A percentile compares a stretch with the other conserved stretches of the same genome.
These are phyloP conservation scores for Geum urbanum DNA, from an alignment of 306 rosid species.

Conservation along the genomic window DNA sequence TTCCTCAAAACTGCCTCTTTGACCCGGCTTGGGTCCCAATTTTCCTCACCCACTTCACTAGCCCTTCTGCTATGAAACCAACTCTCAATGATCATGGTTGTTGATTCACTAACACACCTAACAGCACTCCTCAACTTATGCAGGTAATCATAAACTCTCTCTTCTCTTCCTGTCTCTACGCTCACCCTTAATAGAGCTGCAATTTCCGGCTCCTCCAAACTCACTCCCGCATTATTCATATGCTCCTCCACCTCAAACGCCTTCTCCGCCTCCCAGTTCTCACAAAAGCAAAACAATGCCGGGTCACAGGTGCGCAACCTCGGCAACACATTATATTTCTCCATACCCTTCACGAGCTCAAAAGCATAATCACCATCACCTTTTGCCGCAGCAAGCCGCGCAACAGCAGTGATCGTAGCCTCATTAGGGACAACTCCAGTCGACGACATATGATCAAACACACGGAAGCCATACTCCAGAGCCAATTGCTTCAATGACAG, in stretches of 20 bases:
- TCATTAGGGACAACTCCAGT: constrained; percentile 54
- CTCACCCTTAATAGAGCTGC: constrained; percentile 68
- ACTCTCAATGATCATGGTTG: constrained; percentile 52
- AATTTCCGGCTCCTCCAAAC: constrained; percentile 61
- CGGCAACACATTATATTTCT: constrained; percentile 38
- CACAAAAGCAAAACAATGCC: constrained; percentile 61
- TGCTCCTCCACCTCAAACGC: constrained; percentile 76
- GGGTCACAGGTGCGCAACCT: constrained; percentile 72
- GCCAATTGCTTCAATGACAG: constrained; percentile 42
- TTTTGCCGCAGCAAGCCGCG: constrained; percentile 66
- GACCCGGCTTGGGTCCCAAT: constrained; percentile 35
- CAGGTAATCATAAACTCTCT: constrained; percentile 66
- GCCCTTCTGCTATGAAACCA: constrained; percentile 63
- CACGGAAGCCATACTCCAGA: constrained; percentile 51
- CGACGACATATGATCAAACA: constrained; percentile 51
- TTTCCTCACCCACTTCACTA: constrained; percentile 40
- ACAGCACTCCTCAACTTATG: constrained; percentile 64
- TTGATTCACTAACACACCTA: constrained; percentile 51
- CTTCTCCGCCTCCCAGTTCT: constrained; percentile 53
- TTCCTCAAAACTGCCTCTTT: constrained; percentile 47
- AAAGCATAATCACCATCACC: constrained; percentile 62
- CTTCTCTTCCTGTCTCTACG: constrained; percentile 40
- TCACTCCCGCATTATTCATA: constrained; percentile 44
- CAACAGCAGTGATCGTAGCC: constrained; percentile 68
- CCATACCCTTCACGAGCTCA: constrained; percentile 49